Percentiles rank a stretch among this genome's conserved stretches.
These are phyloP conservation scores for Tulasnella calospora DNA, from an alignment of 768 basidiomycete species.

Conservation along the genomic window DNA sequence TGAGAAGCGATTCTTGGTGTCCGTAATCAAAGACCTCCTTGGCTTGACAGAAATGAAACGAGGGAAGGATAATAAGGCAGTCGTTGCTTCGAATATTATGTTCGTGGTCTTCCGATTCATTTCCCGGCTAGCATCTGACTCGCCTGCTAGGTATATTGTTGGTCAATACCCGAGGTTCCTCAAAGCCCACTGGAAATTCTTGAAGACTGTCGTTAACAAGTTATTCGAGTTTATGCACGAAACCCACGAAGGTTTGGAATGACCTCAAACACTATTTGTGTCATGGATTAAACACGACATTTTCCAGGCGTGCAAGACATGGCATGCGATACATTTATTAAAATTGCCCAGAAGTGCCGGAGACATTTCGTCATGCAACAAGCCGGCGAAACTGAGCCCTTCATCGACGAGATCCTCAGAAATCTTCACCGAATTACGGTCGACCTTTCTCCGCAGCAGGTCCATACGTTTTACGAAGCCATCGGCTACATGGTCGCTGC, in stretches of 20 bases:
- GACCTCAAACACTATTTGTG: background rate
- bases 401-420: slow-evolving; percentile 94
- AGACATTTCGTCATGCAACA: slow-evolving; percentile 99
- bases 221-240: slow-evolving; percentile 99
- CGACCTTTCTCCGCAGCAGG: slow-evolving; percentile 90
- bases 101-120: background rate
- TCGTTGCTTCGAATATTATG: slow-evolving; percentile 94
- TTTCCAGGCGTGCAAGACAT: slow-evolving; percentile 92
- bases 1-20: slow-evolving; percentile 97
- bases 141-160: slow-evolving; percentile 67
- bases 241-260: slow-evolving; percentile 80
- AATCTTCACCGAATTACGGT: slow-evolving; percentile 89
- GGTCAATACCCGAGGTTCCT: slow-evolving; percentile 99
- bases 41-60: slow-evolving; percentile 97
- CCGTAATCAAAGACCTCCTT: slow-evolving; percentile 97
- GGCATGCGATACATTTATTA: slow-evolving; percentile 99
- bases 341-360: slow-evolving; percentile 97
- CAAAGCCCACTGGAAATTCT: slow-evolving; percentile 99
- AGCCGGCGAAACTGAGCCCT: slow-evolving; percentile 92
- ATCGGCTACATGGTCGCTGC: slow-evolving; percentile 99
- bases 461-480: slow-evolving; percentile 98
- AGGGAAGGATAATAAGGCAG: slow-evolving; percentile 99
- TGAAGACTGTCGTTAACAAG: slow-evolving; percentile 99
- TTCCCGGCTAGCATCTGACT: slow-evolving; percentile 43
- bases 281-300: background rate